These are phyloP conservation scores for Aureobasidium sp. DNA, from an alignment of 2,329 filamentous ascomycete species.

Conservation along the genomic window DNA sequence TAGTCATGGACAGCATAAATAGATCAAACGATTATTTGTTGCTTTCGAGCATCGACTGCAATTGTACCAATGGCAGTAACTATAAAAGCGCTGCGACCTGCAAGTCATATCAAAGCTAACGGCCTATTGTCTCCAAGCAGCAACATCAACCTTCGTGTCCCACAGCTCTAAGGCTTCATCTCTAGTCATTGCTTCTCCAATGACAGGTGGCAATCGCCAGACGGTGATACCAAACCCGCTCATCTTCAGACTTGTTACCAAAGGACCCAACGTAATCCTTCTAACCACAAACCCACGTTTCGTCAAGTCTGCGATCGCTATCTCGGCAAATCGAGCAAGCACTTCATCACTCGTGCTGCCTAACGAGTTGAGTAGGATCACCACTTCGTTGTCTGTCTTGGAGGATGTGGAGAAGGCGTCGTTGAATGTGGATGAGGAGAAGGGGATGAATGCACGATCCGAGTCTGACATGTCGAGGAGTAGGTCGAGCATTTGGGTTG, in stretches of 20 bases:
- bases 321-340: slow-evolving; percentile 30
- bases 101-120: no score
- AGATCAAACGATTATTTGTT: no score
- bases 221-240: slow-evolving; percentile 33
- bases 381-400: slow-evolving; percentile 26
- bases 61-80: no score
- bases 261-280: slow-evolving; percentile 28
- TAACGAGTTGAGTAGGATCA: slow-evolving; percentile 31
- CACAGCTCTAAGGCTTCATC: slow-evolving; percentile 28
- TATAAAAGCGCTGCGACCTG: no score
- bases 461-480: slow-evolving; percentile 28
- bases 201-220: slow-evolving; percentile 29
- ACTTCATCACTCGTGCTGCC: slow-evolving; percentile 33
- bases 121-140: slow-evolving; percentile 30
- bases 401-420: slow-evolving; percentile 15
- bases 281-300: slow-evolving; percentile 28
- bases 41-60: no score
- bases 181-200: slow-evolving; percentile 23
- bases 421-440: slow-evolving; percentile 25
- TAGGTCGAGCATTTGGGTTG: slow-evolving; percentile 31
- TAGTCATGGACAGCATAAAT: no score
- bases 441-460: slow-evolving; percentile 32
- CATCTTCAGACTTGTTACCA: slow-evolving; percentile 34
- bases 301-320: slow-evolving; percentile 26
- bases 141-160: slow-evolving; percentile 31